Evolutionary conservation across 2,329 filamentous ascomycete genomes (phyloP).

Genomic region (Fusarium musae): DNA sequence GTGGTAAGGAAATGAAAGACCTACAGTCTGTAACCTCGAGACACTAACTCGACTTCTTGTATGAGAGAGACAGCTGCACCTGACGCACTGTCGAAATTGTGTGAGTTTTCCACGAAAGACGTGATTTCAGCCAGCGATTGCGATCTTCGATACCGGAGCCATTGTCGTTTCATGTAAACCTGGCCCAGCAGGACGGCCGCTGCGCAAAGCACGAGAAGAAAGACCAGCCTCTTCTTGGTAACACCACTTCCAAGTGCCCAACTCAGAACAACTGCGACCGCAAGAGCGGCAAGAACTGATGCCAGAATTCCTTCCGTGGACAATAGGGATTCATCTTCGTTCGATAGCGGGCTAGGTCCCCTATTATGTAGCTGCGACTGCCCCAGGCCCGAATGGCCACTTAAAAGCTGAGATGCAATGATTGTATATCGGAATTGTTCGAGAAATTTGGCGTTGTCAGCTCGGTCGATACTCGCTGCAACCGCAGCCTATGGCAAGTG

Average conservation of each 20-base stretch:
- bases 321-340: slow-evolving; percentile 46
- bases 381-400: slow-evolving; percentile 68
- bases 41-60: slow-evolving; percentile 95
- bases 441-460: slow-evolving; percentile 85
- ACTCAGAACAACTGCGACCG: slow-evolving; percentile 77
- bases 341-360: slow-evolving; percentile 16
- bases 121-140: slow-evolving; percentile 78
- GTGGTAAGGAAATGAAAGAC: slow-evolving; percentile 44
- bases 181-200: slow-evolving; percentile 69
- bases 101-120: slow-evolving; percentile 76
- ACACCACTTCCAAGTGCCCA: slow-evolving; percentile 70
- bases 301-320: slow-evolving; percentile 63
- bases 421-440: slow-evolving; percentile 95
- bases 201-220: slow-evolving; percentile 63
- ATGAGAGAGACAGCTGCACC: slow-evolving; percentile 83
- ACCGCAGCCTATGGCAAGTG: slow-evolving; percentile 67
- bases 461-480: slow-evolving; percentile 76
- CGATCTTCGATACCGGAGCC: slow-evolving; percentile 80
- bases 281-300: slow-evolving; percentile 61
- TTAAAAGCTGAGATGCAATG: slow-evolving; percentile 89
- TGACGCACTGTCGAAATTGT: slow-evolving; percentile 82
- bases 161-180: slow-evolving; percentile 80
- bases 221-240: slow-evolving; percentile 66
- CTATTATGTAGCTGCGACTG: slow-evolving; percentile 44
- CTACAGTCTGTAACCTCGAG: slow-evolving; percentile 86